These are phyloP conservation scores for Fusarium neocosmosporiellum DNA, from an alignment of 2,329 filamentous ascomycete species.

Conservation along the genomic window DNA sequence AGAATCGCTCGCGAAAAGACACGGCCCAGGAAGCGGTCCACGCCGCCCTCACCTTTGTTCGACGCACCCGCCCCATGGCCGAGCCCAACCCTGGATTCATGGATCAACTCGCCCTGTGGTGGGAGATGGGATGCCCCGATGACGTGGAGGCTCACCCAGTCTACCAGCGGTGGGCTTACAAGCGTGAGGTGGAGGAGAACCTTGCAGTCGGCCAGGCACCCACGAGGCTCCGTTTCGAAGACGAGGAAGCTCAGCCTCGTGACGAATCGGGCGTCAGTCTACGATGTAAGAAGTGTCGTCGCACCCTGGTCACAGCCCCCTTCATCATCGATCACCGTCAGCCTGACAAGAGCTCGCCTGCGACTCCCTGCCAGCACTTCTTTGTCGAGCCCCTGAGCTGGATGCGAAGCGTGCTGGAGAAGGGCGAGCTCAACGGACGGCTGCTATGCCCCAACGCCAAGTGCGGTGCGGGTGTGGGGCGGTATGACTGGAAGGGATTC, in stretches of 20 bases:
- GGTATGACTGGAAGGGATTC: slow-evolving; percentile 97
- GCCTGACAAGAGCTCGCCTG: slow-evolving; percentile 28
- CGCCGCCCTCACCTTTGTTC: slow-evolving; percentile 76
- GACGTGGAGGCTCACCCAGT: slow-evolving; percentile 73
- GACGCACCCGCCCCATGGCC: slow-evolving; percentile 77
- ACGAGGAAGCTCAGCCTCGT: slow-evolving; percentile 66
- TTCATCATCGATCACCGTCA: slow-evolving; percentile 75
- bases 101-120: slow-evolving; percentile 87
- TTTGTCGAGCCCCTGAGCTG: slow-evolving; percentile 94
- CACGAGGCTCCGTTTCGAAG: slow-evolving; percentile 84
- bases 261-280: slow-evolving; percentile 56
- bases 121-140: slow-evolving; percentile 83
- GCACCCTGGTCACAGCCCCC: slow-evolving; percentile 63
- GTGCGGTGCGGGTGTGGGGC: slow-evolving; percentile 86
- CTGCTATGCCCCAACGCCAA: slow-evolving; percentile 82
- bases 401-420: slow-evolving; percentile 89
- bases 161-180: slow-evolving; percentile 80
- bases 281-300: slow-evolving; percentile 92
- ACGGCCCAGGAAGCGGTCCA: slow-evolving; percentile 61
- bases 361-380: slow-evolving; percentile 77
- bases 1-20: slow-evolving; percentile 43
- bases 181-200: slow-evolving; percentile 65
- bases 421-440: slow-evolving; percentile 84
- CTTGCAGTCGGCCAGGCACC: slow-evolving; percentile 83
- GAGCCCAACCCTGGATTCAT: slow-evolving; percentile 95